phyloP scores from a whole-genome alignment of 768 basidiomycete species.

The Russula virescens region DNA sequence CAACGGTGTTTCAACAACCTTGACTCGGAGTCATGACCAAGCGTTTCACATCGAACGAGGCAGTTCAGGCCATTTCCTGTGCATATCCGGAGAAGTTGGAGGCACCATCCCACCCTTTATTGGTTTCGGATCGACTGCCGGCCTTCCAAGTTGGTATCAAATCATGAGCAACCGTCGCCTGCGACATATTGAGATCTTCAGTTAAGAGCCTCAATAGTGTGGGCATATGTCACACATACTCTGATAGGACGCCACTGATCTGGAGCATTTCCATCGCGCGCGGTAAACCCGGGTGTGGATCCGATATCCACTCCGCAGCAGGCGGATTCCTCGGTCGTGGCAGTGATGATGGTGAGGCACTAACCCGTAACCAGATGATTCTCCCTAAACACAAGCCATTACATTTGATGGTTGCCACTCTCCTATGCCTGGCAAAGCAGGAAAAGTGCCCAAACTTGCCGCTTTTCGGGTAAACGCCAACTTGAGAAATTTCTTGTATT shows the following conservation, averaged over 20 bases:
- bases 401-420: neutral
- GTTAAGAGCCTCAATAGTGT: no score
- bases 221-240: neutral
- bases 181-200: no score
- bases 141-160: no score
- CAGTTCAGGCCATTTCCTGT: neutral
- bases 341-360: neutral
- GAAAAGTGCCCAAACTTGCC: neutral
- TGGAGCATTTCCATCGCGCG: neutral
- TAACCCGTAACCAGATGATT: neutral
- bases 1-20: no score
- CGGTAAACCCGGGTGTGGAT: neutral
- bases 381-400: neutral
- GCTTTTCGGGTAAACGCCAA: neutral
- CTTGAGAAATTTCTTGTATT: neutral
- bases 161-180: no score
- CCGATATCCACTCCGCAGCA: neutral
- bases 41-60: no score
- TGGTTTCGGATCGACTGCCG: neutral
- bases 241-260: neutral
- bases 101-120: neutral
- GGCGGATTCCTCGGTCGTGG: neutral
- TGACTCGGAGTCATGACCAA: no score
- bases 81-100: neutral
- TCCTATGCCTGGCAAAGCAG: neutral